Conservation (phyloP, 192 early-diverging fungal species). For the Geranomyces michiganensis region DNA sequence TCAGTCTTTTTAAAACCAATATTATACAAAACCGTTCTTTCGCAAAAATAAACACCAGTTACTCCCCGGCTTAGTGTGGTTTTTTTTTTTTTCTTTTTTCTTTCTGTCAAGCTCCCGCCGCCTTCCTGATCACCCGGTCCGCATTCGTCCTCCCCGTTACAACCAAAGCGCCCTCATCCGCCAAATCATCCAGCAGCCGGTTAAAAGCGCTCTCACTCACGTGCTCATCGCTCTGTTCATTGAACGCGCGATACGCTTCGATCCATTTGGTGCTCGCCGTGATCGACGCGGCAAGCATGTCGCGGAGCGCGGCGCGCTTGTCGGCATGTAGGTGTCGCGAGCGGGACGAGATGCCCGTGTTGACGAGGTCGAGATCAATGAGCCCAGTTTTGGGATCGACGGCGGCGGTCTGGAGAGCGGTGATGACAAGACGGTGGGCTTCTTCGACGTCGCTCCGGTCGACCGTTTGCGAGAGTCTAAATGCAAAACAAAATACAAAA, state of each 20-base stretch:
- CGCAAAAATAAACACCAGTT: too few species aligned
- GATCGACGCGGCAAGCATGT: constrained; percentile 25
- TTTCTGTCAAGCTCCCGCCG: background rate
- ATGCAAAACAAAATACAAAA: background rate
- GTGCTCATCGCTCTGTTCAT: constrained; percentile 33
- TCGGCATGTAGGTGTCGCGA: constrained; percentile 65
- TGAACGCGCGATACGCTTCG: constrained; percentile 38
- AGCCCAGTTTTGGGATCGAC: constrained; percentile 92
- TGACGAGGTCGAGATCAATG: constrained; percentile 91
- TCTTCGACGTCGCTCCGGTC: constrained; percentile 84
- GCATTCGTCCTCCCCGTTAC: constrained; percentile 38
- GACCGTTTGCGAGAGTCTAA: constrained; percentile 72
- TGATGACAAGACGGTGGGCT: constrained; percentile 82
- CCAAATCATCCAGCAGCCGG: constrained; percentile 39
- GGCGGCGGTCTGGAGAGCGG: constrained; percentile 87
- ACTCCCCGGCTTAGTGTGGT: too few species aligned
- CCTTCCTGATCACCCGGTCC: constrained; percentile 39
- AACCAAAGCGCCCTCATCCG: constrained; percentile 34
- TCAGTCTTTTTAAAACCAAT: too few species aligned
- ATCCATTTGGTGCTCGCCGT: constrained; percentile 24
- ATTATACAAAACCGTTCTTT: too few species aligned
- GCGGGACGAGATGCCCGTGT: constrained; percentile 83
- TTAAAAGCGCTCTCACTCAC: constrained; percentile 45
- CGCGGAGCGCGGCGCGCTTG: constrained; percentile 57
- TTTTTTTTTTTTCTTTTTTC: background rate